Evolutionary conservation across 106 monocot species (phyloP).

Genomic region (Allium sativum): DNA sequence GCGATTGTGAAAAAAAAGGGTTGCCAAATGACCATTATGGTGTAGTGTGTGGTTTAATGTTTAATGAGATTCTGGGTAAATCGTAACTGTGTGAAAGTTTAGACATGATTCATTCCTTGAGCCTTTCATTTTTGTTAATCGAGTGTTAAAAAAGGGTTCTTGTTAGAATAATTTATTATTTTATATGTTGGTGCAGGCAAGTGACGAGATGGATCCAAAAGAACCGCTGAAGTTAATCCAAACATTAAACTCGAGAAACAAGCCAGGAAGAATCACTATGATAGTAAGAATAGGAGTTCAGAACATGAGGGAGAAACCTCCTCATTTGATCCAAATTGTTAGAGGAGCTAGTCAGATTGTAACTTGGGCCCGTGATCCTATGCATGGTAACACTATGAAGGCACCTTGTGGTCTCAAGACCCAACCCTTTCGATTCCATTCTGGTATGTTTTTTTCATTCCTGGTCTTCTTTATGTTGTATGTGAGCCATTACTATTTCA

Average conservation of each 20-base stretch:
- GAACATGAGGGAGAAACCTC: constrained; percentile 60
- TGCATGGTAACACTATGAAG: constrained; percentile 67
- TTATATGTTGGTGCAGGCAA: constrained; percentile 22
- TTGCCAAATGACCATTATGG: too few species aligned
- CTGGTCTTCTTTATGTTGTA: too few species aligned
- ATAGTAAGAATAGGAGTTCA: constrained; percentile 54
- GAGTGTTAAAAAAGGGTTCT: too few species aligned
- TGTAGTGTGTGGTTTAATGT: too few species aligned
- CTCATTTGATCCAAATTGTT: constrained; percentile 39
- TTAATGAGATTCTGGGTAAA: too few species aligned
- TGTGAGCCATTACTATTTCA: too few species aligned
- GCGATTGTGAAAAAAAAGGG: too few species aligned
- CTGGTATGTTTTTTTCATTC: constrained; percentile 14
- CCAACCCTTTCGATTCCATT: constrained; percentile 47
- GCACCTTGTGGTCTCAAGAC: constrained; percentile 67
- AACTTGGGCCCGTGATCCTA: constrained; percentile 73
- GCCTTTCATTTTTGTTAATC: too few species aligned
- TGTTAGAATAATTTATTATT: background rate
- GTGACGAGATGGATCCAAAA: constrained; percentile 77
- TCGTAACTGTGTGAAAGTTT: too few species aligned
- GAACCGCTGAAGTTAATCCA: constrained; percentile 69
- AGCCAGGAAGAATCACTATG: constrained; percentile 65
- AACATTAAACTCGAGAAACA: constrained; percentile 63
- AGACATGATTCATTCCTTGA: too few species aligned
- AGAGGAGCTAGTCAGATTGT: constrained; percentile 61